Evolutionary conservation across 1,139 yeast genomes (phyloP), one percentile per base, ranked within the genome.

Genomic region (Taphrina sp.): DNA sequence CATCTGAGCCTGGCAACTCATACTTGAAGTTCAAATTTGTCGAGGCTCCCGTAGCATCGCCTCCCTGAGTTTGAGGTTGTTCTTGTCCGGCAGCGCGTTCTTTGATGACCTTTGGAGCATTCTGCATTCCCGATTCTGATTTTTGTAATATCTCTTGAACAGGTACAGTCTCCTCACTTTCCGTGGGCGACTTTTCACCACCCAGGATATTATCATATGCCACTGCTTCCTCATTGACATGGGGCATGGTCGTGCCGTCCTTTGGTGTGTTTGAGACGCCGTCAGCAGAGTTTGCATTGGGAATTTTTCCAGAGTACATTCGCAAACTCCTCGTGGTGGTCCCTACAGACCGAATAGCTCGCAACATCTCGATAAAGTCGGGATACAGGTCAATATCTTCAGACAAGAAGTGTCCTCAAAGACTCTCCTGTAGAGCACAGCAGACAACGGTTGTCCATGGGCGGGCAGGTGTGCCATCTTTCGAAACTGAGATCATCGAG

Each of bases 1-100:
- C 84, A 63, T 90, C 95, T 33, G 74, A 72, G 63, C 76, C 74
- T 23, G 74, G 68, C 16, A 96, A 28, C 17, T 28, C 51, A 23
- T 43, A 52, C 23, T 41, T 35, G 31, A 47, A 47, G 34, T 45
- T 45, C 4, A 46, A 17, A n/a, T 36, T 38, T 8, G 55, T 52
- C 12, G 58, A 54, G 5, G 55, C 44, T 14, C 46, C 57, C 5
- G 54, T 46, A 8, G 38, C 43, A 16, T 46, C 46, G 12, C 45
- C 41, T 20, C 37, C 42, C 12, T 34, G 3, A 22, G 38, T n/a
- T 12, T 34, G 19, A 5, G 44, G 28, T 10, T 2, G 14, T 2
- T 29, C 34, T 14, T 52, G 26, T 16, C 34, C 46, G 7, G 39
- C 39, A 23, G 26, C 39, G 12, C 54, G 61, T 14, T 44, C 58